Base-by-base conservation (phyloP, 306 rosid genomes). In the Vachellia pachyceras region DNA sequence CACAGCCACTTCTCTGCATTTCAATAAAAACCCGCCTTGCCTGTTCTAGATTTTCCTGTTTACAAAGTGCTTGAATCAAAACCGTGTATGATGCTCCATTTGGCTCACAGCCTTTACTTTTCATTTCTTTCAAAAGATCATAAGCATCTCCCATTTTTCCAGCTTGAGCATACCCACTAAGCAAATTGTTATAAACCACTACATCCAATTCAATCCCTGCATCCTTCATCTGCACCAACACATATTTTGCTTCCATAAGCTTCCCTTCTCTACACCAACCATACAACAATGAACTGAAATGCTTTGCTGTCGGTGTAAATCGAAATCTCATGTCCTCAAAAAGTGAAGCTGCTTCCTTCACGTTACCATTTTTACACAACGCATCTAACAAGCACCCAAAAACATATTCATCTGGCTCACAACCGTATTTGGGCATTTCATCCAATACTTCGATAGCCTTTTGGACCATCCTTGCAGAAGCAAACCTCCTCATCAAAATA, bases 251-350 rank as follows among this genome's bases (percentile, higher is more conserved):
- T 84, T 92, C 98, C 88, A 90, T 81, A 39, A 90, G 89, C 84
- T 87, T 89, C 80, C 98, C 97, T 87, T 90, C 94, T 72, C 83
- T 86, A 78, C 98, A 94, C 97, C 98, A 94, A 85, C 97, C 98
- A 44, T 94, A 89, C 88, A 94, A 84, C 93, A 94, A 82, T 0
- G 96, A 92, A 39, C 97, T 90, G 82, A 94, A 92, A 87, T 94
- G 96, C 79, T 75, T 88, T 50, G 89, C 61, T 54, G 82, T 87
- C 1, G 97, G 93, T 5, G 57, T 75, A 82, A 92, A 92, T 54
- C 83, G 79, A 70, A 80, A 75, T 60, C 93, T 79, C 92, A 90
- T 89, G 76, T 94, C 98, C 82, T 92, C 97, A 78, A 92, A 94
- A 65, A 92, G 77, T 2, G 85, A 83, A 74, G 96, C 97, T 2